Evolutionary conservation across 805 yeast genomes (phyloP).

Genomic region (Yarrowia sp.): DNA sequence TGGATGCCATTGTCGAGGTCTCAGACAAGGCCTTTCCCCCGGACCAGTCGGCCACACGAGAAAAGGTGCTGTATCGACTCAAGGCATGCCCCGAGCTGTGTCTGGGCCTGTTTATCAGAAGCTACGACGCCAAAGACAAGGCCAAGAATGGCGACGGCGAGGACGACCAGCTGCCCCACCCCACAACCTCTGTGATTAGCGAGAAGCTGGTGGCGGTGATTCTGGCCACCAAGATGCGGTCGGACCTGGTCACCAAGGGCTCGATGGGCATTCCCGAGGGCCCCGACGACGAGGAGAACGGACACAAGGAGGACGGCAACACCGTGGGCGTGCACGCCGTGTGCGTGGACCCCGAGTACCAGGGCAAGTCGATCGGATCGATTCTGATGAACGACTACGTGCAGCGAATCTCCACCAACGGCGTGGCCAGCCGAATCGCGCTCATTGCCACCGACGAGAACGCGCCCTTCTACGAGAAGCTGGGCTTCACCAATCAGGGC

Average conservation of each 20-base stretch:
- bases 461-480: slow-evolving; percentile 76
- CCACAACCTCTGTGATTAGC: slow-evolving; percentile 45
- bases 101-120: slow-evolving; percentile 83
- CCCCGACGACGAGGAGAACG: slow-evolving; percentile 50
- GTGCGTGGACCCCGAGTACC: slow-evolving; percentile 77
- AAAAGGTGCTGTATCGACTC: slow-evolving; percentile 71
- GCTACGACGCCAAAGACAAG: slow-evolving; percentile 52
- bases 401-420: slow-evolving; percentile 87
- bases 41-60: slow-evolving; percentile 70
- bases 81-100: slow-evolving; percentile 87
- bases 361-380: slow-evolving; percentile 82
- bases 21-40: slow-evolving; percentile 76
- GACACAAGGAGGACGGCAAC: slow-evolving; percentile 78
- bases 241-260: slow-evolving; percentile 58
- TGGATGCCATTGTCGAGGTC: slow-evolving; percentile 63
- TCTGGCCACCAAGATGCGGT: slow-evolving; percentile 71
- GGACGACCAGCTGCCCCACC: slow-evolving; percentile 45
- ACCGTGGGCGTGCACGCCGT: slow-evolving; percentile 83
- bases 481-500: slow-evolving; percentile 77
- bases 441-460: slow-evolving; percentile 74
- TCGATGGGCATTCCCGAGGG: slow-evolving; percentile 66
- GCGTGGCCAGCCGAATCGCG: slow-evolving; percentile 77
- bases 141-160: slow-evolving; percentile 41
- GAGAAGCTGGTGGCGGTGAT: slow-evolving; percentile 82
- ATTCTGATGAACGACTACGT: slow-evolving; percentile 85